Conservation (phyloP, 495 filamentous ascomycete species). For the Xylaria acuta region DNA sequence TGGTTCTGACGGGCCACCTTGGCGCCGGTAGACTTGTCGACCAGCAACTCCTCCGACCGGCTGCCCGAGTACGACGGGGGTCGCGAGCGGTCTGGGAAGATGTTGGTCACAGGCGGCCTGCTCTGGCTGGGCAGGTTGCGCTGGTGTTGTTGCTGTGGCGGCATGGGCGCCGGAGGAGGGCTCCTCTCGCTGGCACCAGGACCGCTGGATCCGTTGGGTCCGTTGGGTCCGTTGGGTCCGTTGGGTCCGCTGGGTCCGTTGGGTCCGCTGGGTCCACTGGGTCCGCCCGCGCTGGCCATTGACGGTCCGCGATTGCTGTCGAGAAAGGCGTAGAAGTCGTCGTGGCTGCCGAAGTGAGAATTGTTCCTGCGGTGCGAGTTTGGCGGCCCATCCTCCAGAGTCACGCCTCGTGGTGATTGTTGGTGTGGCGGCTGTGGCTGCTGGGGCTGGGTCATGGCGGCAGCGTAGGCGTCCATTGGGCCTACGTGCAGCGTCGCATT, state of each 20-base stretch:
- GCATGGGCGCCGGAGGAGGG: constrained; percentile 25
- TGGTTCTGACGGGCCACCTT: constrained; percentile 38
- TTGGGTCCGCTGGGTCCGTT: constrained; percentile 11
- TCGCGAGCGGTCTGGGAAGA: constrained; percentile 29
- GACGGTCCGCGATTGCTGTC: constrained; percentile 38
- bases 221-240: constrained; percentile 3
- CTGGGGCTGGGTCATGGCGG: constrained; percentile 25
- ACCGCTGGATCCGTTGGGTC: constrained; percentile 10
- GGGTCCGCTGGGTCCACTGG: constrained; percentile 29
- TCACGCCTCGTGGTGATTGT: constrained; percentile 24
- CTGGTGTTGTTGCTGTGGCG: constrained; percentile 33
- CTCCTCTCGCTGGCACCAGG: constrained; percentile 6
- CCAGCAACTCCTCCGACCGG: constrained; percentile 40
- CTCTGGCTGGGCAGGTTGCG: constrained; percentile 34
- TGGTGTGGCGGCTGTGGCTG: constrained; percentile 15
- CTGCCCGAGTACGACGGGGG: constrained; percentile 39
- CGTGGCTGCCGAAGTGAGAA: constrained; percentile 37
- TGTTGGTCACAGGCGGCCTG: constrained; percentile 37
- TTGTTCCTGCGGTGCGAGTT: constrained; percentile 20
- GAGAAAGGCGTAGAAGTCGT: constrained; percentile 42
- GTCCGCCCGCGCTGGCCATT: neutral
- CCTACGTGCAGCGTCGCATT: neutral
- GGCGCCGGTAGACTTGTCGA: constrained; percentile 31
- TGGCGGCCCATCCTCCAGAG: constrained; percentile 15
- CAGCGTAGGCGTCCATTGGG: constrained; percentile 22